Evolutionary conservation across 148 eudicot species (phyloP).

Genomic region (Rhododendron simsii): DNA sequence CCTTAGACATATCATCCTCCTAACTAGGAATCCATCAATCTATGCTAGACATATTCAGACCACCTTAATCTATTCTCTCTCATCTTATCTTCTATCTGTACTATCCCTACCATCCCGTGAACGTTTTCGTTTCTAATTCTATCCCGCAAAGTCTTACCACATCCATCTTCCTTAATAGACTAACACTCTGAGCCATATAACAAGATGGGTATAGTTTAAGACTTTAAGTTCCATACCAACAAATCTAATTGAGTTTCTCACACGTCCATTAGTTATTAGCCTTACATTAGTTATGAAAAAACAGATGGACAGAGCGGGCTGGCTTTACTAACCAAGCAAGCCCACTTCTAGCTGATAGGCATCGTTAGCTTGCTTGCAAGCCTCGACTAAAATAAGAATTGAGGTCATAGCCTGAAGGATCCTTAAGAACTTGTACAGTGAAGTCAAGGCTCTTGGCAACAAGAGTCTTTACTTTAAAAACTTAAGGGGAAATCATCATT

Average conservation of each 20-base stretch:
- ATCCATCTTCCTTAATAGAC: not conserved
- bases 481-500: too few species aligned
- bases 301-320: not conserved
- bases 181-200: not conserved
- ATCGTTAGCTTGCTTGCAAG: not conserved
- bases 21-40: too few species aligned
- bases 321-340: not conserved
- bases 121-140: not conserved
- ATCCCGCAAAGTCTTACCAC: not conserved
- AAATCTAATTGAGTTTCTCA: not conserved
- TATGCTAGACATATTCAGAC: too few species aligned
- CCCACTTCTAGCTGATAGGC: not conserved
- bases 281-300: not conserved
- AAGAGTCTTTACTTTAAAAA: not conserved
- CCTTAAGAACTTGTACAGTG: not conserved
- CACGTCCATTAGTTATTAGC: not conserved
- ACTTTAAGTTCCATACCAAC: not conserved
- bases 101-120: not conserved
- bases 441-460: not conserved
- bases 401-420: not conserved
- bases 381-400: not conserved
- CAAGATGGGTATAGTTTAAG: not conserved
- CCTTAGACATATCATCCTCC: too few species aligned
- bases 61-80: too few species aligned
- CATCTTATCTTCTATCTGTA: not conserved